phyloP scores from a whole-genome alignment of 257 asterid genomes.

The Buddleja alternifolia region DNA sequence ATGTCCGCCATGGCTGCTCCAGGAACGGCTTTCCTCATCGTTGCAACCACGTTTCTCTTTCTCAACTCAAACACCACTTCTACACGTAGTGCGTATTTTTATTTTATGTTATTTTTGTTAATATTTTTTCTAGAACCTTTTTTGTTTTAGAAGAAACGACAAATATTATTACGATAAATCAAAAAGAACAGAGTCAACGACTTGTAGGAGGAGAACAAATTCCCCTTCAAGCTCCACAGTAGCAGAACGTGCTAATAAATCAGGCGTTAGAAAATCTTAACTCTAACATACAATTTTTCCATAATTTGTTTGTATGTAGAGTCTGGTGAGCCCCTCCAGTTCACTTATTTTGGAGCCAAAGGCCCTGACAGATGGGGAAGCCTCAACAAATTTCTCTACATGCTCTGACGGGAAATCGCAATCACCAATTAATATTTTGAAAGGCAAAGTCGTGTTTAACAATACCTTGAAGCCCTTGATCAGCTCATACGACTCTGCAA shows the following conservation, averaged over 20 bases:
- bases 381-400: conserved; percentile 37
- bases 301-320: conserved; percentile 6
- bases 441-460: conserved; percentile 25
- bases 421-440: conserved; percentile 51
- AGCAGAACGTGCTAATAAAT: too few relatives aligned
- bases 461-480: conserved; percentile 44
- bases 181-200: too few relatives aligned
- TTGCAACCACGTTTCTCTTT: not conserved
- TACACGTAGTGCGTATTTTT: not conserved
- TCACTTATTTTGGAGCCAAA: conserved; percentile 47
- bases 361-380: conserved; percentile 59
- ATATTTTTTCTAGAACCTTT: not conserved
- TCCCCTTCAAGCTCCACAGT: too few relatives aligned
- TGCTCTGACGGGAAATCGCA: conserved; percentile 54
- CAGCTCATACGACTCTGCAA: conserved; percentile 32
- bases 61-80: not conserved
- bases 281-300: too few relatives aligned
- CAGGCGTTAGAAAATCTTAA: too few relatives aligned
- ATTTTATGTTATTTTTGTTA: not conserved
- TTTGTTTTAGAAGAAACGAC: too few relatives aligned
- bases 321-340: conserved; percentile 28
- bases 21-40: too few relatives aligned
- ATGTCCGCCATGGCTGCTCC: too few relatives aligned
- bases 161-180: too few relatives aligned
- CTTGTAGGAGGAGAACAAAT: too few relatives aligned